A percentile compares a stretch with the other conserved stretches of the same genome.
Evolutionary conservation across 2,329 filamentous ascomycete species (phyloP).

Genomic region (Mollisiaceae sp.): DNA sequence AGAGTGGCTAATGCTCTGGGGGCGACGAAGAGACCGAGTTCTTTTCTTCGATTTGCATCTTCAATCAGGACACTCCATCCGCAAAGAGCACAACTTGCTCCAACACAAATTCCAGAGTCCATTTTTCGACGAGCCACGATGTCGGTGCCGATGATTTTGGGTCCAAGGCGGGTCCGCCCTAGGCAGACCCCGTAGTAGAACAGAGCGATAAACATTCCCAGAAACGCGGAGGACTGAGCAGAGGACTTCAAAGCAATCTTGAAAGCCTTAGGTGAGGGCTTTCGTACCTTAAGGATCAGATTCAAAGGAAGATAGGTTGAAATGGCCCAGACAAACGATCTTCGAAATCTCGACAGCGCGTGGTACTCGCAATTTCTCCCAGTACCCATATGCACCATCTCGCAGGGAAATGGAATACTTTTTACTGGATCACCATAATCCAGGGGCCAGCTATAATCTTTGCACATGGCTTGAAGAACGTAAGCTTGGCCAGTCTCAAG

Average conservation of each 20-base stretch:
- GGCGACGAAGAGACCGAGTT: slow-evolving; percentile 81
- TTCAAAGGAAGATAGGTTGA: slow-evolving; percentile 79
- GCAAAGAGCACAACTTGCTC: slow-evolving; percentile 73
- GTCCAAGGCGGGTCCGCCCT: slow-evolving; percentile 74
- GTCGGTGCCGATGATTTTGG: slow-evolving; percentile 65
- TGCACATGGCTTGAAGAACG: slow-evolving; percentile 73
- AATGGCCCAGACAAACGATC: slow-evolving; percentile 76
- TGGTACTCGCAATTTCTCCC: slow-evolving; percentile 78
- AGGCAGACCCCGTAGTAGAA: slow-evolving; percentile 90
- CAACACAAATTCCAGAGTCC: slow-evolving; percentile 71
- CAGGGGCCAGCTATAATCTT: slow-evolving; percentile 70
- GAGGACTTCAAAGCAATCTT: slow-evolving; percentile 61
- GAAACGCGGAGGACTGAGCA: slow-evolving; percentile 74
- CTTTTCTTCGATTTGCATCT: slow-evolving; percentile 66
- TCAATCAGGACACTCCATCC: slow-evolving; percentile 84
- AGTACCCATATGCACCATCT: slow-evolving; percentile 81
- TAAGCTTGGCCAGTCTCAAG: slow-evolving; percentile 72
- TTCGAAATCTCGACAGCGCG: slow-evolving; percentile 68
- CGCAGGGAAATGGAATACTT: slow-evolving; percentile 77
- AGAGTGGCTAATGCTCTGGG: slow-evolving; percentile 78
- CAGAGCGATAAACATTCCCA: slow-evolving; percentile 76
- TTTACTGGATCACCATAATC: slow-evolving; percentile 74
- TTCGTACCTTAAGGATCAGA: slow-evolving; percentile 63
- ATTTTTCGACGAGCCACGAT: slow-evolving; percentile 54
- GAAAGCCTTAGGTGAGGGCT: slow-evolving; percentile 51